Percentiles rank a stretch among this genome's conserved stretches.
These are phyloP conservation scores for Pseudogymnoascus sp. DNA, from an alignment of 2,329 filamentous ascomycete genomes.

Conservation along the genomic window DNA sequence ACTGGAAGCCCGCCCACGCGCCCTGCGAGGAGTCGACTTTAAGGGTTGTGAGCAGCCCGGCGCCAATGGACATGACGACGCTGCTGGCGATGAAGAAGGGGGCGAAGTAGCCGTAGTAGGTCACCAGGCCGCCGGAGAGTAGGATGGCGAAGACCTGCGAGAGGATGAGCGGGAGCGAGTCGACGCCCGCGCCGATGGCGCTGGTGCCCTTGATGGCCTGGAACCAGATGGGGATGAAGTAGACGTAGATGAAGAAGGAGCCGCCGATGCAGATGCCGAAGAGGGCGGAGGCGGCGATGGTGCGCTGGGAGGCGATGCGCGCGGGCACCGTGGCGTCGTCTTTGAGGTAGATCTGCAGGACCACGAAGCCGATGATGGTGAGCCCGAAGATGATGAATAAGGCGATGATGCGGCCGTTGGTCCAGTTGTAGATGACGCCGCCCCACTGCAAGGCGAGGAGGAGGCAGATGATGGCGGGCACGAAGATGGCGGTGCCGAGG, in stretches of 20 bases:
- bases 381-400: constrained; percentile 24
- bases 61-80: constrained; percentile 29
- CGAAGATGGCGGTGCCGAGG: constrained; percentile 26
- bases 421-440: constrained; percentile 37
- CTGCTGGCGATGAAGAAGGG: constrained; percentile 20
- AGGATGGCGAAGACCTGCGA: constrained; percentile 24
- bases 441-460: constrained; percentile 27
- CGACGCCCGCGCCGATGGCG: constrained; percentile 30
- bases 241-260: constrained; percentile 26
- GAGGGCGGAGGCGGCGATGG: constrained; percentile 24
- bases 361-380: constrained; percentile 18
- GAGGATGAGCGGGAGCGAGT: constrained; percentile 28
- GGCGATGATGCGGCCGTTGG: constrained; percentile 27
- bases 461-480: constrained; percentile 28
- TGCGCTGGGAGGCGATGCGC: constrained; percentile 29
- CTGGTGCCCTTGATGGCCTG: constrained; percentile 36
- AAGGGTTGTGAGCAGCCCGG: constrained; percentile 32
- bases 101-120: constrained; percentile 25
- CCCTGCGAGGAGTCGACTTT: constrained; percentile 24
- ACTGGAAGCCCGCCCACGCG: constrained; percentile 29
- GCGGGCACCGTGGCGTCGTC: constrained; percentile 29
- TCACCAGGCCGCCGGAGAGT: constrained; percentile 26
- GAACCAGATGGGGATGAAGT: constrained; percentile 38
- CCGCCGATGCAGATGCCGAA: constrained; percentile 28
- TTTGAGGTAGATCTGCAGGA: constrained; percentile 7